Base-by-base conservation (phyloP, 2,329 filamentous ascomycete species). In the Exophiala aquamarina region DNA sequence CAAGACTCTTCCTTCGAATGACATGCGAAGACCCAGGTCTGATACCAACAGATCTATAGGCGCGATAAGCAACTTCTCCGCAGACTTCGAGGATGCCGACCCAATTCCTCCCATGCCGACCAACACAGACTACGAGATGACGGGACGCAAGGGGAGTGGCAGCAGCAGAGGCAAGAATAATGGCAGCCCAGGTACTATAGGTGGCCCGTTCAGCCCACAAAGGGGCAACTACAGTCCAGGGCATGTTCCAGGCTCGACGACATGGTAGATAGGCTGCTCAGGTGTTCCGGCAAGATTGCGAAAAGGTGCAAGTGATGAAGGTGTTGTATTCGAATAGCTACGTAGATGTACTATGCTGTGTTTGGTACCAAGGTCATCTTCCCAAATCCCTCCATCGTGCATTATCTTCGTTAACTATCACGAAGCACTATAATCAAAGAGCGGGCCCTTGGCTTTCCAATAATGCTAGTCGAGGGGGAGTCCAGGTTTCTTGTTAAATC, bases 11-110 rank as follows among this genome's bases (percentile, higher is more conserved):
- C 50, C 56, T 15, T 42, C 33, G 2, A 43, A 38, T 23, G 50
- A 49, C 32, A 42, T 44, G 28, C 50, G 50, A 10, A 55, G 58
- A 39, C 57, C 59, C 11, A 48, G 59, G 43, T 59, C 59, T 26
- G 47, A 52, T 34, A 59, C 59, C 23, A 59, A 61, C 40, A 54
- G 48, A 21, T 61, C 59, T 37, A 40, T 44, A 14, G 59, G 59
- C 13, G 57, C 35, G n/a, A 44, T 55, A 18, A 59, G 57, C 50
- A 50, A 50, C 36, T 54, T 56, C 41, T 58, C 57, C 21, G 54
- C 49, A 18, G 58, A 60, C 28, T 59, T 59, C 39, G 59, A 61
- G 36, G 59, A 61, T 48, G 50, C 55, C 14, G 59, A 61, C 37
- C 59, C 59, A 17, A 61, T 61, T 31, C 59, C 57, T 23, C 59